Evolutionary conservation across 2,329 filamentous ascomycete species (phyloP).

Genomic region (Graphium sp.): DNA sequence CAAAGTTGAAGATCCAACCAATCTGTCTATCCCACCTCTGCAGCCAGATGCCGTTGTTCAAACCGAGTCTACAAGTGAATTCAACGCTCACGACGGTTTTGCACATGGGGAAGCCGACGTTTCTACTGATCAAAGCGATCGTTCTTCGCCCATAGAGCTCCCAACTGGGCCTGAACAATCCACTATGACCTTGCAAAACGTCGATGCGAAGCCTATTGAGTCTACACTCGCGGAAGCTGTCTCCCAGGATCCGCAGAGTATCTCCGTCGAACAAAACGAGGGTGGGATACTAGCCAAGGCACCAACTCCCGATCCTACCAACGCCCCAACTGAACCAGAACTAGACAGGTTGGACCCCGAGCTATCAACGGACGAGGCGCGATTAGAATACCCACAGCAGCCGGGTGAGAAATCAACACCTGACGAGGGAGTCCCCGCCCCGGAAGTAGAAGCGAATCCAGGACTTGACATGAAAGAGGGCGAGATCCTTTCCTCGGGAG

Average conservation of each 20-base stretch:
- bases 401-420: background rate
- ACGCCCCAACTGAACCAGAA: background rate
- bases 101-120: background rate
- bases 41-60: too few species aligned
- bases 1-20: too few species aligned
- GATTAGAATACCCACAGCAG: background rate
- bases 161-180: background rate
- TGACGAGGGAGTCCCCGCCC: too few species aligned
- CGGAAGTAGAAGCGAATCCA: too few species aligned
- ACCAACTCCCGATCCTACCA: background rate
- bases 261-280: background rate
- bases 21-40: too few species aligned
- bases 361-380: background rate
- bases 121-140: background rate
- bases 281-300: background rate
- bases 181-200: background rate
- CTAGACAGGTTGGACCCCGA: background rate
- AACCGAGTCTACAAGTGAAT: too few species aligned
- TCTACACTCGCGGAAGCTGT: background rate
- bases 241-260: too few species aligned
- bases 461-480: too few species aligned
- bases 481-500: too few species aligned
- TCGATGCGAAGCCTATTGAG: background rate
- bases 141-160: background rate
- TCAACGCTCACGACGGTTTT: background rate